Conservation (phyloP, 164 flowering plant genomes). For the Vitis vinifera region ASM3070453v1 NC_081812.1:12608501-12609000, state of each 20-base stretch:
- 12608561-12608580: no score
- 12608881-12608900: background rate
- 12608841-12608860: constrained; percentile 48
- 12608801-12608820: constrained; percentile 3
- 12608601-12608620: background rate
- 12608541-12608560: no score
- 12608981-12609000: no score
- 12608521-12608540: no score
- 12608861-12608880: constrained; percentile 60
- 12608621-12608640: no score
- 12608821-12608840: constrained; percentile 55
- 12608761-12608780: background rate
- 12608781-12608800: background rate
- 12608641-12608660: constrained; percentile 28
- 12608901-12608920: background rate
- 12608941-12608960: background rate
- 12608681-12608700: constrained; percentile 34
- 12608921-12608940: no score
- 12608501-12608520: no score
- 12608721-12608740: constrained; percentile 70
- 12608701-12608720: constrained; percentile 59
- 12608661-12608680: constrained; percentile 48
- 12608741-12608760: background rate
- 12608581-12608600: no score
- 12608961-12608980: no score